Percentiles rank a stretch among this genome's conserved stretches.
Conservation (phyloP, 116 monocot species). For the Iris pallida region DNA sequence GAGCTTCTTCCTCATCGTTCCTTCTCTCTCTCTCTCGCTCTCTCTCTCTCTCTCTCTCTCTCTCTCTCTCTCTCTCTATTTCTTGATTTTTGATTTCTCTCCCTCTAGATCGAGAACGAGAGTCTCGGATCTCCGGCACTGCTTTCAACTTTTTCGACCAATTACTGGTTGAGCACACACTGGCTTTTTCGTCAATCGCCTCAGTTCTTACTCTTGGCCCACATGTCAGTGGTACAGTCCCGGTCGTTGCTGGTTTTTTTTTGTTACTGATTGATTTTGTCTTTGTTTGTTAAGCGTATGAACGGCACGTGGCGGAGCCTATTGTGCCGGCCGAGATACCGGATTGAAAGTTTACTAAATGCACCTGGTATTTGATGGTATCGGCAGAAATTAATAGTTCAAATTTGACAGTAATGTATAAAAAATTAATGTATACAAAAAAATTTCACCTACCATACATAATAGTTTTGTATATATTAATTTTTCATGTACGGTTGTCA, state of each 20-base stretch:
- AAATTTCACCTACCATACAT: no score
- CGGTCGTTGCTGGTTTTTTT: not conserved
- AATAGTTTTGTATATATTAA: no score
- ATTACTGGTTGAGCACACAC: no score
- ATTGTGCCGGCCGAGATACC: not conserved
- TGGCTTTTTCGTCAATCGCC: no score
- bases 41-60: not conserved
- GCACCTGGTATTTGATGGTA: no score
- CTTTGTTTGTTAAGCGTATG: not conserved
- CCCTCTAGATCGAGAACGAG: not conserved
- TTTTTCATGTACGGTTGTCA: no score
- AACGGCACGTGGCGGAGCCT: not conserved
- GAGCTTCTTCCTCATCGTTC: conserved; percentile 84
- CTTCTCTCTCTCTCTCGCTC: not conserved
- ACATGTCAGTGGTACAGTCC: not conserved
- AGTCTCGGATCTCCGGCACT: conserved; percentile 7
- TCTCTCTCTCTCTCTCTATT: not conserved
- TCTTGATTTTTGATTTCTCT: conserved; percentile 1
- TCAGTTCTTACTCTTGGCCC: no score
- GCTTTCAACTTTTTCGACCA: conserved; percentile 4
- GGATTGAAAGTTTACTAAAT: no score
- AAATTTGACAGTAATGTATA: no score
- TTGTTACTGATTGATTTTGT: not conserved
- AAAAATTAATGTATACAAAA: no score
- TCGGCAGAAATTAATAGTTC: no score